These are phyloP conservation scores for Botryotinia calthae DNA, from an alignment of 2,329 filamentous ascomycete species.

Conservation along the genomic window DNA sequence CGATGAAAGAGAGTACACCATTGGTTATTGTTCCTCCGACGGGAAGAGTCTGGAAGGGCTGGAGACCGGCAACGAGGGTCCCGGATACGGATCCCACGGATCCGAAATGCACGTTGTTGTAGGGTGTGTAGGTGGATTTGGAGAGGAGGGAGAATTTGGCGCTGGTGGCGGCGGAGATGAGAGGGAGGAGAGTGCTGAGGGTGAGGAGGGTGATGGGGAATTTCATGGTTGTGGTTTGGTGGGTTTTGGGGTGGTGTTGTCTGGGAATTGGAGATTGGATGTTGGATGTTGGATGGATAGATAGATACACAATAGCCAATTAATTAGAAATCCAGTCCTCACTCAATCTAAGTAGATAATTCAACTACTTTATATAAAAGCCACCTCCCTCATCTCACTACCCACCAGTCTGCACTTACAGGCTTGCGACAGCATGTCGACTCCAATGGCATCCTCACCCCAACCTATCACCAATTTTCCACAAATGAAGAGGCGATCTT, in stretches of 20 bases:
- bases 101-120: not conserved
- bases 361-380: not conserved
- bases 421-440: not conserved
- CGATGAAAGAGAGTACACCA: not conserved
- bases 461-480: not conserved
- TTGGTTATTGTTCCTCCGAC: slow-evolving; percentile 1
- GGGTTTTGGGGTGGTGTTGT: not conserved
- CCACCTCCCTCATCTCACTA: not conserved
- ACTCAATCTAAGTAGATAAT: not conserved
- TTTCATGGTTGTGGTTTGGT: not conserved
- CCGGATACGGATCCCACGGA: not conserved
- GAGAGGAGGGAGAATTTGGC: slow-evolving; percentile 7
- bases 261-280: not conserved
- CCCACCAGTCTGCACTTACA: not conserved
- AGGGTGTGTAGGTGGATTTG: not conserved
- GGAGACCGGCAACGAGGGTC: not conserved
- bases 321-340: not conserved
- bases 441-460: not conserved
- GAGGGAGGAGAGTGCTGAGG: not conserved
- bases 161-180: not conserved
- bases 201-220: not conserved
- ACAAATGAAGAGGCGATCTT: not conserved
- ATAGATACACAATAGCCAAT: not conserved
- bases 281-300: not conserved
- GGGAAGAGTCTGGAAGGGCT: not conserved